A percentile compares a stretch with the other conserved stretches of the same genome.
Evolutionary conservation across 768 basidiomycete genomes (phyloP).

Genomic region (Paxillus rubicundulus): DNA sequence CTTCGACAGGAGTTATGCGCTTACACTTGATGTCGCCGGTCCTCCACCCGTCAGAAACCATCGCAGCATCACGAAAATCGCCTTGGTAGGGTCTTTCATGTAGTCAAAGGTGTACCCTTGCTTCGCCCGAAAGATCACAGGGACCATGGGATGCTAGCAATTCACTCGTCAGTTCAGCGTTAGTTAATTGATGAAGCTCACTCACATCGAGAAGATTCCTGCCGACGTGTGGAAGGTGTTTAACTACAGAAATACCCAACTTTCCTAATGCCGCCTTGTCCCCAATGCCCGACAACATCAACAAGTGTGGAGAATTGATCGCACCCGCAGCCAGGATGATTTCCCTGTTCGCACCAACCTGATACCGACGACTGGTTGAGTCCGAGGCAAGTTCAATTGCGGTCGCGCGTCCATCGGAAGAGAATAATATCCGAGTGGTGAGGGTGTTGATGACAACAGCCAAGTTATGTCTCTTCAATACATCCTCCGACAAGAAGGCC

Average conservation of each 20-base stretch:
- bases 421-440: too few species aligned
- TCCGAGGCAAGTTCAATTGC: too few species aligned
- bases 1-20: background rate
- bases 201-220: slow-evolving; percentile 54
- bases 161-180: background rate
- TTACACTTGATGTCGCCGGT: slow-evolving; percentile 49
- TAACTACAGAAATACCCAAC: too few species aligned
- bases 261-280: too few species aligned
- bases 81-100: background rate
- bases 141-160: background rate
- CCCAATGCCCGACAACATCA: too few species aligned
- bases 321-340: too few species aligned
- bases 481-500: slow-evolving; percentile 21
- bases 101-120: slow-evolving; percentile 1
- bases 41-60: slow-evolving; percentile 34
- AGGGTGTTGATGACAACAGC: slow-evolving; percentile 9
- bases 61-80: background rate
- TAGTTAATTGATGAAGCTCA: background rate
- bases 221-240: slow-evolving; percentile 71
- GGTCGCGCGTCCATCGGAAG: too few species aligned
- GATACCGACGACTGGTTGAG: too few species aligned
- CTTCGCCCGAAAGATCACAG: background rate
- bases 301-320: too few species aligned
- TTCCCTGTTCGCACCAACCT: too few species aligned
- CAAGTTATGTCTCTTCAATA: slow-evolving; percentile 18